Conservation (phyloP, 129 eudicot species). For the Pittosporum tobira region DNA sequence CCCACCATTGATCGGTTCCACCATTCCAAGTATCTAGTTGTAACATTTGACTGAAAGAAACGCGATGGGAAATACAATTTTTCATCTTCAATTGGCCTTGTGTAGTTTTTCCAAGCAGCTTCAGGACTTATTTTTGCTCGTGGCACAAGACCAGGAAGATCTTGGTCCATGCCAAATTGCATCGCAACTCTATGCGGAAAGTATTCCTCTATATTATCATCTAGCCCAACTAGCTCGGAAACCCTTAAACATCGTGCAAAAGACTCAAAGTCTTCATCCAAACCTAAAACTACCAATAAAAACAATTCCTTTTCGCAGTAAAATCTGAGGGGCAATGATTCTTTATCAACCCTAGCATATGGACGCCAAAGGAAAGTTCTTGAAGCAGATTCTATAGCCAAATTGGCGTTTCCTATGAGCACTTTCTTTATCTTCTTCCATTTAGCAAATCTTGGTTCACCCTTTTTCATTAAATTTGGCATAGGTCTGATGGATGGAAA, state of each 20-base stretch:
- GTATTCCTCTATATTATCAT: neutral
- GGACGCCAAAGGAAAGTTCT: neutral
- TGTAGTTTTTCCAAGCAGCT: neutral
- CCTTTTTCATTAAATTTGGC: neutral
- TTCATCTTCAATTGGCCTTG: neutral
- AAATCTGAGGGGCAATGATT: neutral
- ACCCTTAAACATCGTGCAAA: neutral
- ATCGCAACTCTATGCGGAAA: neutral
- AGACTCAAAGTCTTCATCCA: neutral
- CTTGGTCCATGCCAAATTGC: no score
- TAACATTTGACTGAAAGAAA: neutral
- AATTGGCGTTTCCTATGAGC: neutral
- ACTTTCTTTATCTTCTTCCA: neutral
- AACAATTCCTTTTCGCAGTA: no score
- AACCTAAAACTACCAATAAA: neutral
- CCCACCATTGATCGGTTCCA: neutral
- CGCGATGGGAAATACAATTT: neutral
- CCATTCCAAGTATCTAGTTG: neutral
- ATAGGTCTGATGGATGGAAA: no score
- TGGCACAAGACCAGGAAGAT: neutral
- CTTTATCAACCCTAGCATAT: neutral
- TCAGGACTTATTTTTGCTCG: neutral
- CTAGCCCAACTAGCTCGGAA: neutral
- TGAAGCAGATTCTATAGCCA: neutral
- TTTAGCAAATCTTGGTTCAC: neutral